Conservation (phyloP, 805 yeast species). For the Saccharomycopsis sp. region DNA sequence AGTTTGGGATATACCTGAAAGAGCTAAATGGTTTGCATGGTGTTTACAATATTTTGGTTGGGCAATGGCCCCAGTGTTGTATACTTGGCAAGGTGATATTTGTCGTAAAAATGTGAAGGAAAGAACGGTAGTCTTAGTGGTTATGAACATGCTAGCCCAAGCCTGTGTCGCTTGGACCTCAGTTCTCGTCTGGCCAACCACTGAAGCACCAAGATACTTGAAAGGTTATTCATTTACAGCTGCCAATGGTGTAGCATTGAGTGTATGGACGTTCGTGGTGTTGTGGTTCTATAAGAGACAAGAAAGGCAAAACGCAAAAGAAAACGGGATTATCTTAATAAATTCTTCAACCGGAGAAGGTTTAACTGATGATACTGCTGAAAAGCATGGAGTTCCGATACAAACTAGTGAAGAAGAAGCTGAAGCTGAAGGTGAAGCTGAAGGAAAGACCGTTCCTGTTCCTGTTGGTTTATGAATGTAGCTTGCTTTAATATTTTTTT, state of each 20-base stretch:
- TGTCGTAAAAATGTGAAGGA: constrained; percentile 49
- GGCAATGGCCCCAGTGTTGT: constrained; percentile 56
- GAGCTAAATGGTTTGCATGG: constrained; percentile 63
- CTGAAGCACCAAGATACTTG: constrained; percentile 47
- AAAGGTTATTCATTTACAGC: constrained; percentile 47
- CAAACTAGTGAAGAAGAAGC: no score
- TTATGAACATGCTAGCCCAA: constrained; percentile 47
- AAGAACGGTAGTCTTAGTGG: constrained; percentile 49
- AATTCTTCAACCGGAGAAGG: constrained; percentile 35
- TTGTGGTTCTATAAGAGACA: constrained; percentile 35
- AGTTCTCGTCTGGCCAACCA: constrained; percentile 35
- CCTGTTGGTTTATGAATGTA: no score
- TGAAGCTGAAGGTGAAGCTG: no score
- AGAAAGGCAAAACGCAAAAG: constrained; percentile 31
- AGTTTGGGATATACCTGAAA: constrained; percentile 48
- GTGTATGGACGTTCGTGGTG: constrained; percentile 25
- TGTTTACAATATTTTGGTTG: constrained; percentile 54
- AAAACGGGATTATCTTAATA: constrained; percentile 30
- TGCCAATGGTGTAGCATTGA: constrained; percentile 31
- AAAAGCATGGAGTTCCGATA: no score
- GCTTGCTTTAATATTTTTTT: no score
- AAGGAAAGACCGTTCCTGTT: no score
- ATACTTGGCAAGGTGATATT: constrained; percentile 53
- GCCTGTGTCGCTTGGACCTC: constrained; percentile 31
- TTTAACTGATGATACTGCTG: constrained; percentile 44